phyloP scores from a whole-genome alignment of 2,329 filamentous ascomycete genomes.

The Pseudogymnoascus sp. region DNA sequence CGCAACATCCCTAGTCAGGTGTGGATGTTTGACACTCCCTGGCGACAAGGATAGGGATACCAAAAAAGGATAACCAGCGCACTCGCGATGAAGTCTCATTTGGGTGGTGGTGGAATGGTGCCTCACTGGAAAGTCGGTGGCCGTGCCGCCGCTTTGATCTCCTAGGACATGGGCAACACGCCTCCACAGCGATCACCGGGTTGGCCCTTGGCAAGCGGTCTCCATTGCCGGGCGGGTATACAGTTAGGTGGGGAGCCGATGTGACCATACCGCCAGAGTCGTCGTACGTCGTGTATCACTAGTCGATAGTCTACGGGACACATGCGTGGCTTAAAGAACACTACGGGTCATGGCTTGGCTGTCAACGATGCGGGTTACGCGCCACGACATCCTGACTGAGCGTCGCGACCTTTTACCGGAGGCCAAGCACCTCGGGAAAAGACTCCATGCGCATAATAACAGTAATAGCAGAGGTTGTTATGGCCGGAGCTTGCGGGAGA shows the following conservation, averaged over 20 bases:
- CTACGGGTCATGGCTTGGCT: neutral
- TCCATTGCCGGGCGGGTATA: neutral
- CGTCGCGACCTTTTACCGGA: neutral
- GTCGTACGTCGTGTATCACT: neutral
- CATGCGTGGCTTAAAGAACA: neutral
- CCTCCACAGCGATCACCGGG: neutral
- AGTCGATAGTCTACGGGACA: neutral
- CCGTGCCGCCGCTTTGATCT: neutral
- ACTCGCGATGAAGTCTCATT: neutral
- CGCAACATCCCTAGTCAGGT: neutral
- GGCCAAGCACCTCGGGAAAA: neutral
- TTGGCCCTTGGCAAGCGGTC: neutral
- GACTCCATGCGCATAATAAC: neutral
- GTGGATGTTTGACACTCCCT: neutral
- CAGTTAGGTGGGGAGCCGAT: neutral
- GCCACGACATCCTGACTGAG: neutral
- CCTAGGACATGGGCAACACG: neutral
- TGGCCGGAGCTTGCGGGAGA: neutral
- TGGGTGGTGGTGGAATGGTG: neutral
- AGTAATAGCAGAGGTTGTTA: neutral
- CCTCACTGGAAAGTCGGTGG: neutral
- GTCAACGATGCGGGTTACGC: neutral
- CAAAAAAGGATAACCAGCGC: neutral
- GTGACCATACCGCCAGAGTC: neutral
- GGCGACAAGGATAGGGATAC: neutral